Percentiles rank a stretch among this genome's conserved stretches.
These are phyloP conservation scores for Zasmidium angulare DNA, from an alignment of 2,329 filamentous ascomycete species.

Conservation along the genomic window DNA sequence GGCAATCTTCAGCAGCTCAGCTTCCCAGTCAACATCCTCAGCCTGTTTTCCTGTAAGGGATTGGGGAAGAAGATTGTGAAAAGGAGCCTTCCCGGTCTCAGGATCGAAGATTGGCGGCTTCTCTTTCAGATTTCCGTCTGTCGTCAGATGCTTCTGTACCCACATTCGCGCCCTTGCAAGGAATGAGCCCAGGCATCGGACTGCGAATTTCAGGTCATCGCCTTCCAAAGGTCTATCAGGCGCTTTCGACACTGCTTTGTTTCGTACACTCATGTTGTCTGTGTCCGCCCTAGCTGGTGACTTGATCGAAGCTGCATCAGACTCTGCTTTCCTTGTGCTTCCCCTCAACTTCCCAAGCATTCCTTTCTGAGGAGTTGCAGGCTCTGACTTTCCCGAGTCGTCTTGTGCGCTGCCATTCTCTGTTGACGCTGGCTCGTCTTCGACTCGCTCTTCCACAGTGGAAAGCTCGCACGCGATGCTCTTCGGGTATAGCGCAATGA, in stretches of 20 bases:
- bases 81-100: constrained; percentile 45
- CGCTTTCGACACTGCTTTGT: constrained; percentile 38
- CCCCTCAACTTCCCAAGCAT: constrained; percentile 51
- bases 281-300: constrained; percentile 58
- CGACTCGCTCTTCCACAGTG: constrained; percentile 47
- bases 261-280: constrained; percentile 56
- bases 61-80: constrained; percentile 40
- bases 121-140: constrained; percentile 59
- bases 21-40: constrained; percentile 60
- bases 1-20: constrained; percentile 73
- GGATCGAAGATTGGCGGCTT: constrained; percentile 47
- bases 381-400: constrained; percentile 33
- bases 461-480: constrained; percentile 82
- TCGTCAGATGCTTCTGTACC: constrained; percentile 60
- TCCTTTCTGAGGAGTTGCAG: constrained; percentile 37
- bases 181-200: constrained; percentile 81
- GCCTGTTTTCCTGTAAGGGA: constrained; percentile 28
- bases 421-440: constrained; percentile 46
- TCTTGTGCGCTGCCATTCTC: constrained; percentile 36
- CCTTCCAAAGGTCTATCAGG: constrained; percentile 65
- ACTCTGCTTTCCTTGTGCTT: constrained; percentile 46
- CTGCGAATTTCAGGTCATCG: constrained; percentile 79
- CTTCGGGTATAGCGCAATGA: constrained; percentile 79
- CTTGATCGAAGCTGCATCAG: constrained; percentile 58
- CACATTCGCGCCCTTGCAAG: constrained; percentile 77